Evolutionary conservation across 768 basidiomycete species (phyloP), one percentile per base, ranked within the genome.

Genomic region (Serendipita indica): DNA sequence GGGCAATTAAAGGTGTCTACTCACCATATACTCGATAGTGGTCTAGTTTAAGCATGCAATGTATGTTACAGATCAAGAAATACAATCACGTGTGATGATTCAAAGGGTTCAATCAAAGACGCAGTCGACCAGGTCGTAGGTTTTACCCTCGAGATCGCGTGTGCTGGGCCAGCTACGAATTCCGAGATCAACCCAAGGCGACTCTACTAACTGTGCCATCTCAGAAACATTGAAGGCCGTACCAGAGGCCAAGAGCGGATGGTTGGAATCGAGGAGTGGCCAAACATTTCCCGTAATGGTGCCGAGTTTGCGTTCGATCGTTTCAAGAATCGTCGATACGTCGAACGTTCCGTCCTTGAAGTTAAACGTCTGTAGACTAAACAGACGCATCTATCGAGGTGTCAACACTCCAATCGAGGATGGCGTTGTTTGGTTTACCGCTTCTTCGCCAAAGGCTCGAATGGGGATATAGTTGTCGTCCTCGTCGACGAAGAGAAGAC

Each of bases 151-250:
- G 18, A 18, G 18, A n/a, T 43, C 41, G 18, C 41, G 5, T 5
- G 27, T 7, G n/a, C n/a, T n/a, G n/a, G 32, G 30, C 49, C 49
- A 54, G 32, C 49, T 54, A 10, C 49, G 49, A 25, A 54, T 27
- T 18, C 22, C 49, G 32, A 54, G 10, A 18, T 54, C 49, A 18
- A 54, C n/a, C 49, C 49, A 54, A 54, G 49, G 49, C n/a, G 49
- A 54, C 25, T 54, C 49, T 16, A 54, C 49, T 18, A 28, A 4
- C n/a, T 28, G 20, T 12, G 41, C 41, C 18, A 43, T n/a, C 27
- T n/a, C 5, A 0, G 0, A 7, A 25, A n/a, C 7, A 25, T 43
- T n/a, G 41, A 43, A 43, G n/a, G n/a, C n/a, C 5, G 18, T 6
- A n/a, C 41, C 41, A 7, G 5, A 7, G 7, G 18, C 18, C 7